phyloP scores from a whole-genome alignment of 1,284 basidiomycete genomes.

The Mycena sp. region DNA sequence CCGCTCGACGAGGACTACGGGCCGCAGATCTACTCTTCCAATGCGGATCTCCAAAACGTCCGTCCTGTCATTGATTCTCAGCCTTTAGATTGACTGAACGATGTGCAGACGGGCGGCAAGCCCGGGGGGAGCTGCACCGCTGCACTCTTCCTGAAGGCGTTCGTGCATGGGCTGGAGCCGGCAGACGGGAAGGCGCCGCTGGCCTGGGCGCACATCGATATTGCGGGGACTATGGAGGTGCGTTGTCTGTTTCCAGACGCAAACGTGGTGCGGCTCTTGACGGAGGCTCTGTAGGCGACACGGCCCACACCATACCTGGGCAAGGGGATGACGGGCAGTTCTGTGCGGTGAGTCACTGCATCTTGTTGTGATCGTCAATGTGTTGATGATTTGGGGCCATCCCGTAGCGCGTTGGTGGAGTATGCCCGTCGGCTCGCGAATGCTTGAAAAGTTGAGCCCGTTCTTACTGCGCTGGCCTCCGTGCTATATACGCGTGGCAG shows the following conservation, averaged over 20 bases:
- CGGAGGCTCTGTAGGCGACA: slow-evolving; percentile 51
- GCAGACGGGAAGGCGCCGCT: slow-evolving; percentile 56
- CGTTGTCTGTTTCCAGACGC: slow-evolving; percentile 8
- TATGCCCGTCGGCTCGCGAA: slow-evolving; percentile 43
- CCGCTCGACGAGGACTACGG: slow-evolving; percentile 84
- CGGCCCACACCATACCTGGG: slow-evolving; percentile 71
- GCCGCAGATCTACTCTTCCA: slow-evolving; percentile 79
- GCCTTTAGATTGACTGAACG: neutral
- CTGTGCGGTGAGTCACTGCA: slow-evolving; percentile 63
- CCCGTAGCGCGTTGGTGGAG: slow-evolving; percentile 42
- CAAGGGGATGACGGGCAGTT: slow-evolving; percentile 84
- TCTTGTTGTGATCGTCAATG: neutral
- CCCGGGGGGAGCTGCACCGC: slow-evolving; percentile 85
- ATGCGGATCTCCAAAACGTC: slow-evolving; percentile 88
- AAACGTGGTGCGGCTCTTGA: neutral
- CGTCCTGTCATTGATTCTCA: slow-evolving; percentile 31
- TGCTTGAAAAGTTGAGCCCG: neutral
- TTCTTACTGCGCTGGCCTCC: too few species aligned
- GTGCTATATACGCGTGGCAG: neutral
- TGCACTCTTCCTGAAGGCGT: slow-evolving; percentile 87
- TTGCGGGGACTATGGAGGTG: slow-evolving; percentile 85
- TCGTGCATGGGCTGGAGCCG: slow-evolving; percentile 76
- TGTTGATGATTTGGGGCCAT: neutral
- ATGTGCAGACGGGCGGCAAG: slow-evolving; percentile 69
- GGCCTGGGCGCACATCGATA: slow-evolving; percentile 86